phyloP scores from a whole-genome alignment of 2,329 filamentous ascomycete species.

The Aspergillus tamarii region DNA sequence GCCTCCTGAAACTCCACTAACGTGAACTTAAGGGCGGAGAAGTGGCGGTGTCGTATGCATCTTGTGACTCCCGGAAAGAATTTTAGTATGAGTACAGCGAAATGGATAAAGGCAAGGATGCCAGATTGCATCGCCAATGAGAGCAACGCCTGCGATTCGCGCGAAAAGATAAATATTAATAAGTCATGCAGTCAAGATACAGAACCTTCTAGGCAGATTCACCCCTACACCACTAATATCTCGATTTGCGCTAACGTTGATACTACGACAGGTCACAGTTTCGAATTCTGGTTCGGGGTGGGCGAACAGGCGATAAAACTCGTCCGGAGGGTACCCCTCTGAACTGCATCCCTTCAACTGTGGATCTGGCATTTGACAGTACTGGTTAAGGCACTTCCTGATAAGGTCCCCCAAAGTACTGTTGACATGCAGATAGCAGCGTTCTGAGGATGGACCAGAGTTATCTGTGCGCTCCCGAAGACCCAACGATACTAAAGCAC shows the following conservation, averaged over 20 bases:
- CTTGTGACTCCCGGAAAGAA: neutral
- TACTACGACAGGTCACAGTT: neutral
- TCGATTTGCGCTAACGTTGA: neutral
- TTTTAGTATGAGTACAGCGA: neutral
- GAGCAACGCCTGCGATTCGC: neutral
- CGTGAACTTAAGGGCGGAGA: conserved; percentile 6
- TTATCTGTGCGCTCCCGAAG: neutral
- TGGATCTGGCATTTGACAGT: neutral
- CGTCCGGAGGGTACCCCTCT: neutral
- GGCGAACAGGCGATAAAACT: neutral
- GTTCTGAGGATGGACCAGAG: neutral
- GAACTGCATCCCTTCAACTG: neutral
- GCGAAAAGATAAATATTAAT: neutral
- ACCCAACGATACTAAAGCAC: neutral
- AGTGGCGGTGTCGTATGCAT: neutral
- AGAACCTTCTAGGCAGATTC: neutral
- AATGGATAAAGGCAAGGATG: neutral
- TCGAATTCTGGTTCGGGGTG: neutral
- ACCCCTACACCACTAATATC: neutral
- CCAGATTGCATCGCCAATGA: neutral
- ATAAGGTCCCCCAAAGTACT: neutral
- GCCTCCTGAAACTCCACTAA: neutral
- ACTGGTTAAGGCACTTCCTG: neutral
- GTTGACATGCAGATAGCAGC: neutral
- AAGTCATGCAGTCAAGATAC: neutral